Evolutionary conservation across 1,139 yeast species (phyloP).

Genomic region (Chernovozyma sophiae-reginae): DNA sequence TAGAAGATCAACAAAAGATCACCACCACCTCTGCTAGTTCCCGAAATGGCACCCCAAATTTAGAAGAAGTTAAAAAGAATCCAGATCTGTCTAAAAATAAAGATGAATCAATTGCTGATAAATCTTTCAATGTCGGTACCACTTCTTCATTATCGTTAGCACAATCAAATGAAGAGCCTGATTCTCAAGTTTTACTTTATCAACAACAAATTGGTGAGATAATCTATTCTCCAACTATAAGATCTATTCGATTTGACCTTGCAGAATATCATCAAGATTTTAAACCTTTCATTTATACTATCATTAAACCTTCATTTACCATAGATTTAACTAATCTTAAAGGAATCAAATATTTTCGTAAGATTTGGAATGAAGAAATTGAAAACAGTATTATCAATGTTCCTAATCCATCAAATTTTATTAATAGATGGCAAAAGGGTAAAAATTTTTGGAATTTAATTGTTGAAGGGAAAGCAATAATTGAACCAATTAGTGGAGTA

Average conservation of each 20-base stretch:
- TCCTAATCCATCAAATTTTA: constrained; percentile 33
- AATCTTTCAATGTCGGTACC: neutral
- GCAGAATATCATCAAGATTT: constrained; percentile 39
- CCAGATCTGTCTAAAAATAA: neutral
- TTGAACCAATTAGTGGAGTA: constrained; percentile 84
- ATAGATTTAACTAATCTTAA: constrained; percentile 42
- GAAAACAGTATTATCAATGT: constrained; percentile 50
- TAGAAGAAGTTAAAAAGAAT: neutral
- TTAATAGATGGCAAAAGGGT: constrained; percentile 45
- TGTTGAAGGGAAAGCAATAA: constrained; percentile 74
- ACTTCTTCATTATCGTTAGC: neutral
- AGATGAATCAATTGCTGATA: no score
- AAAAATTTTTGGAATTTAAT: constrained; percentile 59
- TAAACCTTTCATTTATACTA: constrained; percentile 32
- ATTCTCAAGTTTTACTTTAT: constrained; percentile 8
- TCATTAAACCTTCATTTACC: constrained; percentile 33
- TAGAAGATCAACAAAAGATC: constrained; percentile 30
- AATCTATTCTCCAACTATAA: constrained; percentile 51
- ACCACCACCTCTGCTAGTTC: constrained; percentile 1
- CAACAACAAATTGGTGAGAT: constrained; percentile 18
- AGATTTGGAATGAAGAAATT: constrained; percentile 70
- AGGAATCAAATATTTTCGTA: constrained; percentile 60
- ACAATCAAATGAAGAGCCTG: constrained; percentile 1
- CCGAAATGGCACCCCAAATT: constrained; percentile 12
- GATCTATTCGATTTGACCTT: constrained; percentile 59